Conservation (phyloP, 192 early-diverging fungal genomes). For the Kappamyces sp. region DNA sequence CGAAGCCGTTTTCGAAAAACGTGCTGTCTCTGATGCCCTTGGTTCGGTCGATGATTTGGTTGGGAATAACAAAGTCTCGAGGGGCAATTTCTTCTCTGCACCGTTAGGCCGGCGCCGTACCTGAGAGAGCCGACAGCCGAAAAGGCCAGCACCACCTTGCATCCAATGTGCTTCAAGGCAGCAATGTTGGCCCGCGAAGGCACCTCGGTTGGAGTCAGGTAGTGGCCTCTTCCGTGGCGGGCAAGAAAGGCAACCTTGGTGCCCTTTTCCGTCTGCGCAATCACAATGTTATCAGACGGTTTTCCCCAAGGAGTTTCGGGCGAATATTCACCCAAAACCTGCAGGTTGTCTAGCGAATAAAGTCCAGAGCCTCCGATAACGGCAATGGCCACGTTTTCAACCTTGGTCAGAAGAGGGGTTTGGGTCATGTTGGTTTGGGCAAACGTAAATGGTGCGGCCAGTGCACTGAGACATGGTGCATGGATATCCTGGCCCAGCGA, state of each 20-base stretch:
- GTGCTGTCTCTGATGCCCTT: slow-evolving; percentile 91
- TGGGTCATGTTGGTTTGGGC: too few species aligned
- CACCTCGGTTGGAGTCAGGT: slow-evolving; percentile 60
- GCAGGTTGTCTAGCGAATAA: slow-evolving; percentile 64
- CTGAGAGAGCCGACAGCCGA: slow-evolving; percentile 94
- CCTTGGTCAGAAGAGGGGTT: background rate
- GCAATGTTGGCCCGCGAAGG: slow-evolving; percentile 97
- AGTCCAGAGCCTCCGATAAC: slow-evolving; percentile 92
- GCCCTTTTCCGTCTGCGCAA: slow-evolving; percentile 63
- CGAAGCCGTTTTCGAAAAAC: slow-evolving; percentile 91
- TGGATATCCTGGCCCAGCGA: too few species aligned
- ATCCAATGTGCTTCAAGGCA: slow-evolving; percentile 89
- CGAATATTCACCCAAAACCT: slow-evolving; percentile 73
- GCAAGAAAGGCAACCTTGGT: slow-evolving; percentile 92
- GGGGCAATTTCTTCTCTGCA: slow-evolving; percentile 54
- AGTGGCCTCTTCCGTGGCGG: slow-evolving; percentile 88
- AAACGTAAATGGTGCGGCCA: too few species aligned
- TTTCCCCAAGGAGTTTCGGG: slow-evolving; percentile 74
- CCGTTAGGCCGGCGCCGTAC: slow-evolving; percentile 52
- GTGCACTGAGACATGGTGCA: too few species aligned
- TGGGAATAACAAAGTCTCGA: slow-evolving; percentile 89
- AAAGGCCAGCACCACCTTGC: slow-evolving; percentile 88
- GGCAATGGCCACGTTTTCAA: slow-evolving; percentile 66
- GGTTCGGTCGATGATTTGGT: slow-evolving; percentile 96
- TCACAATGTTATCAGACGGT: slow-evolving; percentile 82